Evolutionary conservation across 768 basidiomycete genomes (phyloP).

Genomic region (Lentinus tigrinus): DNA sequence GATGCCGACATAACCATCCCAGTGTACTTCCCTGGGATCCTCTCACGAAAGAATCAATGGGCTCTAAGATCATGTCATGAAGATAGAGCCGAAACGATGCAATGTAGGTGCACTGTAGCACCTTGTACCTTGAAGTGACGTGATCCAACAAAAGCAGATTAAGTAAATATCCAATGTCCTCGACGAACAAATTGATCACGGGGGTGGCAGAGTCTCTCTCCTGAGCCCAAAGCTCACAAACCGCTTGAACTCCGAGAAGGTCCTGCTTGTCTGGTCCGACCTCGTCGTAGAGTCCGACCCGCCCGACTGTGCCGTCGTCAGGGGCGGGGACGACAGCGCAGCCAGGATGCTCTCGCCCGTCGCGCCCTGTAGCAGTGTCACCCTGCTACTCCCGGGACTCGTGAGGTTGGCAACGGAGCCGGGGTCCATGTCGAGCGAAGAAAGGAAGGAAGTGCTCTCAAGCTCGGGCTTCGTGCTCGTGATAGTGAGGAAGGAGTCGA

Average conservation of each 20-base stretch:
- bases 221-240: slow-evolving; percentile 89
- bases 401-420: slow-evolving; percentile 51
- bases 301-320: slow-evolving; percentile 56
- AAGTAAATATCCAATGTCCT: background rate
- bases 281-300: slow-evolving; percentile 51
- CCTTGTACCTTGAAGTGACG: too few relatives aligned
- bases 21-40: too few relatives aligned
- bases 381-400: slow-evolving; percentile 65
- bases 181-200: background rate
- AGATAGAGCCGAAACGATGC: too few relatives aligned
- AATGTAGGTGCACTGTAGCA: too few relatives aligned
- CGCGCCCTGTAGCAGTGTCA: slow-evolving; percentile 42
- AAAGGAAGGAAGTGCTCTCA: slow-evolving; percentile 88
- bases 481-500: slow-evolving; percentile 88
- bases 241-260: slow-evolving; percentile 86
- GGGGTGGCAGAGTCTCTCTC: slow-evolving; percentile 48
- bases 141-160: too few relatives aligned
- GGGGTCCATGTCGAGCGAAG: slow-evolving; percentile 95
- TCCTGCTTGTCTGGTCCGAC: slow-evolving; percentile 47
- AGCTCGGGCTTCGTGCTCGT: slow-evolving; percentile 92
- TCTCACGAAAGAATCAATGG: too few relatives aligned
- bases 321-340: slow-evolving; percentile 58
- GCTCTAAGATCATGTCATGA: too few relatives aligned
- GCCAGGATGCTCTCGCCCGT: slow-evolving; percentile 59
- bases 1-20: too few relatives aligned